Evolutionary conservation across 2,329 filamentous ascomycete genomes (phyloP).

Genomic region (Claviceps purpurea): DNA sequence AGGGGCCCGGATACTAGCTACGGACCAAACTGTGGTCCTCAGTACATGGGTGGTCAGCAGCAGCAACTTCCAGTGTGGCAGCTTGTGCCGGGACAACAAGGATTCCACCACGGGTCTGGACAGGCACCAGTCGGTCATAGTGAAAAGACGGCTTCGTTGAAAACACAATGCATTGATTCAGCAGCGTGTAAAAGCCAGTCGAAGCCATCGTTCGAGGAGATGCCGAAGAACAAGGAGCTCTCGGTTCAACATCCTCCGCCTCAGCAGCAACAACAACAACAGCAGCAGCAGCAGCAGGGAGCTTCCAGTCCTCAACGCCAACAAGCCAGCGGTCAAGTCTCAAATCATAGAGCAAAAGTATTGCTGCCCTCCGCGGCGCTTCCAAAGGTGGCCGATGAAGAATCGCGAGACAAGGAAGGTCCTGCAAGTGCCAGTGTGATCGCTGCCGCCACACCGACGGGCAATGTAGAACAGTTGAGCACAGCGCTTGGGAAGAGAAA

Average conservation of each 20-base stretch:
- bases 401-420: not conserved
- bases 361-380: constrained; percentile 8
- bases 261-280: not conserved
- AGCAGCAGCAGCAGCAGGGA: not conserved
- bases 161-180: not conserved
- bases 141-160: not conserved
- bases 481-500: not conserved
- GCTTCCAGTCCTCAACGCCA: constrained; percentile 5
- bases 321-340: constrained; percentile 1
- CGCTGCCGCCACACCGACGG: not conserved
- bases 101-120: not conserved
- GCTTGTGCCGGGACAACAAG: not conserved
- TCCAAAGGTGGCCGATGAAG: not conserved
- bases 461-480: not conserved
- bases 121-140: not conserved
- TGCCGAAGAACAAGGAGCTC: constrained; percentile 7
- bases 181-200: constrained; percentile 11
- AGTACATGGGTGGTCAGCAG: not conserved
- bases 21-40: not conserved
- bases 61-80: not conserved
- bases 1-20: not conserved
- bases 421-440: not conserved
- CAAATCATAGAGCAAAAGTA: constrained; percentile 10
- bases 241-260: not conserved
- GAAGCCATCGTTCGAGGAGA: constrained; percentile 18